Conservation (phyloP, 2,329 filamentous ascomycete genomes). For the Penicillium sp. region DNA sequence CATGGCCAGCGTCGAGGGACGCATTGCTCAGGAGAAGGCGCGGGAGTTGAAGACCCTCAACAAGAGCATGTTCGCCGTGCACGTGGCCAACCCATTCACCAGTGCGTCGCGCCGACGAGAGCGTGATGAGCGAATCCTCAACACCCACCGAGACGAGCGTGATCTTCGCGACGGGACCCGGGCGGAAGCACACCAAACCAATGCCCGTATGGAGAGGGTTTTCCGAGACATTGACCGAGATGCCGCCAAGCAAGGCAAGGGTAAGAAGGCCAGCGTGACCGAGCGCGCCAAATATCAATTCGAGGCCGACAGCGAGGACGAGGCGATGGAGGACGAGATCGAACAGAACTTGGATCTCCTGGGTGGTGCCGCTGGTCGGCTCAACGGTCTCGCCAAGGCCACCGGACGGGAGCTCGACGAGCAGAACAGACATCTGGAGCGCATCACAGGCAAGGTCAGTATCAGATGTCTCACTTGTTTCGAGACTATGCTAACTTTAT, state of each 20-base stretch:
- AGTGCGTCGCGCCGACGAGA: constrained; percentile 62
- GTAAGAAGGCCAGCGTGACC: constrained; percentile 53
- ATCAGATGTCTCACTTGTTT: background rate
- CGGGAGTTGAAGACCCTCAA: constrained; percentile 82
- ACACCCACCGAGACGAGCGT: constrained; percentile 60
- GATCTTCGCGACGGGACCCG: constrained; percentile 56
- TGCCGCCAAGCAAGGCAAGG: constrained; percentile 47
- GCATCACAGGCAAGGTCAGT: constrained; percentile 73
- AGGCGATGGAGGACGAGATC: constrained; percentile 70
- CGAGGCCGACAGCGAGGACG: constrained; percentile 70
- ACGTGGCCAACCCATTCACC: constrained; percentile 76
- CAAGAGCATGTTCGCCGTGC: constrained; percentile 84
- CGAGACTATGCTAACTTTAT: constrained; percentile 21
- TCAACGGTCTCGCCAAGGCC: constrained; percentile 71
- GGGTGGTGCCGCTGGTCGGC: constrained; percentile 60
- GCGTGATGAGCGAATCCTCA: constrained; percentile 67
- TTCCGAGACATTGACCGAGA: constrained; percentile 62
- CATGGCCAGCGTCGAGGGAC: constrained; percentile 71
- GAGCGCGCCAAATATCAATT: constrained; percentile 74
- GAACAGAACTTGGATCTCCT: constrained; percentile 63
- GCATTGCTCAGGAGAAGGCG: constrained; percentile 73
- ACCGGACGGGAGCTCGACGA: constrained; percentile 72
- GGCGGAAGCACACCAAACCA: constrained; percentile 50
- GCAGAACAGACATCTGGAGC: constrained; percentile 75
- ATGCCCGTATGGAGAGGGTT: constrained; percentile 62